Evolutionary conservation across 1,284 basidiomycete species (phyloP).

Genomic region (Dichomitus squalens): DNA sequence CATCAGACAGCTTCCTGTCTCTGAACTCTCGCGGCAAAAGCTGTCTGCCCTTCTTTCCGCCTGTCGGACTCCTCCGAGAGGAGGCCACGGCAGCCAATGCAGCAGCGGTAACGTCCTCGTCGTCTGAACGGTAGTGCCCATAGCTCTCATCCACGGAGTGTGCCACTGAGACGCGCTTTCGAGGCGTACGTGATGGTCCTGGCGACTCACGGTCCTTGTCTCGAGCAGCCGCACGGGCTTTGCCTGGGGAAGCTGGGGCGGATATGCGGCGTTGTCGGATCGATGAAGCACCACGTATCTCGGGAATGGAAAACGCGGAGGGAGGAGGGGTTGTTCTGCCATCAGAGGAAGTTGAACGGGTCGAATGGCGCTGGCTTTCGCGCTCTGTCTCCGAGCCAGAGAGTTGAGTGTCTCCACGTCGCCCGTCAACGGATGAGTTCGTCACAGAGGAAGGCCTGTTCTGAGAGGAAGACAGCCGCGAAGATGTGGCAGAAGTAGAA

Average conservation of each 20-base stretch:
- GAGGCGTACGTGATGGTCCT: constrained; percentile 43
- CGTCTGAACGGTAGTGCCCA: constrained; percentile 31
- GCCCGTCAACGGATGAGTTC: constrained; percentile 15
- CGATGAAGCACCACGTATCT: constrained; percentile 33
- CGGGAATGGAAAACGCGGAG: constrained; percentile 30
- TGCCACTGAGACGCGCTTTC: constrained; percentile 46
- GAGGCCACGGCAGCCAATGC: constrained; percentile 65
- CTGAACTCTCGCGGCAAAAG: constrained; percentile 66
- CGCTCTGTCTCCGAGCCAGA: constrained; percentile 81
- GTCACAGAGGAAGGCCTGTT: constrained; percentile 27
- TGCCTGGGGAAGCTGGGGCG: constrained; percentile 56
- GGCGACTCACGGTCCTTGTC: constrained; percentile 35
- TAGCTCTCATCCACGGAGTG: constrained; percentile 26
- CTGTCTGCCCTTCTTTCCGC: constrained; percentile 46
- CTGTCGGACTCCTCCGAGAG: constrained; percentile 48
- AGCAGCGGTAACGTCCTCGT: constrained; percentile 48
- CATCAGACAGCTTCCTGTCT: constrained; percentile 42
- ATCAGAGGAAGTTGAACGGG: constrained; percentile 43
- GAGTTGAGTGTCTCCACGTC: constrained; percentile 37
- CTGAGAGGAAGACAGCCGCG: constrained; percentile 32
- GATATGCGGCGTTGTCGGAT: constrained; percentile 50
- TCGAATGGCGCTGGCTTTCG: constrained; percentile 48
- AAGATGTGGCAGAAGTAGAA: constrained; percentile 35
- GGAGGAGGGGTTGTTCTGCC: constrained; percentile 39
- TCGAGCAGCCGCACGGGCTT: constrained; percentile 33